phyloP scores from a whole-genome alignment of 495 filamentous ascomycete species.

The Penicillium cinerascens region DNA sequence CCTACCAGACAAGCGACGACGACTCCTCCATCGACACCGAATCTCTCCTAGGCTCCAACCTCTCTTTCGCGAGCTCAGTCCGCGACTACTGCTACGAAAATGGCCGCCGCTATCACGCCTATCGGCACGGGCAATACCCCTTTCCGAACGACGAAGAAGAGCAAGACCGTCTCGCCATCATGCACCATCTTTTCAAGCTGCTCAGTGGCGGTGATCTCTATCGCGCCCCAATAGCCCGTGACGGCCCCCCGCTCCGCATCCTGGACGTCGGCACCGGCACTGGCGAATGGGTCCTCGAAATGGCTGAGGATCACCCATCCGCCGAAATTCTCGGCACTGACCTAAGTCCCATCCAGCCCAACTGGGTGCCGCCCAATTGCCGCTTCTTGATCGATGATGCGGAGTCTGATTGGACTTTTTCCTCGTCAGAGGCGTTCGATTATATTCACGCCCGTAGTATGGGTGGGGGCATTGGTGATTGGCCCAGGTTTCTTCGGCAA shows the following conservation, averaged over 20 bases:
- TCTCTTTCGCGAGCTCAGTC: conserved; percentile 46
- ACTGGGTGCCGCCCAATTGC: conserved; percentile 48
- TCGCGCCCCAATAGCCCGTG: conserved; percentile 45
- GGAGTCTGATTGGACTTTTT: conserved; percentile 48
- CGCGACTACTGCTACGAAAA: conserved; percentile 54
- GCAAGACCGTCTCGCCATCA: conserved; percentile 64
- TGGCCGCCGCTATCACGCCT: conserved; percentile 60
- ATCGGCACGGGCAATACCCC: conserved; percentile 52
- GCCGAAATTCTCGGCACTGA: conserved; percentile 63
- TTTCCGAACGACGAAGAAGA: conserved; percentile 61
- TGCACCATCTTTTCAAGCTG: conserved; percentile 57
- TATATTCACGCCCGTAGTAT: conserved; percentile 48
- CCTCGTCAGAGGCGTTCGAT: conserved; percentile 40
- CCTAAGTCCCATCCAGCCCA: conserved; percentile 54
- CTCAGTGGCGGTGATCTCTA: conserved; percentile 51
- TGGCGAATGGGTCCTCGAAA: conserved; percentile 60
- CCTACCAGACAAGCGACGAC: conserved; percentile 39
- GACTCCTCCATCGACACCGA: conserved; percentile 38
- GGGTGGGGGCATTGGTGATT: conserved; percentile 44
- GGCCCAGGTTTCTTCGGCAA: conserved; percentile 36
- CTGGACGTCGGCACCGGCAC: conserved; percentile 55
- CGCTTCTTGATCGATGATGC: conserved; percentile 49
- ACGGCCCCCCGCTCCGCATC: conserved; percentile 26
- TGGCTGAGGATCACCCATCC: conserved; percentile 54
- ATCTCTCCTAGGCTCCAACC: conserved; percentile 38